phyloP scores from a whole-genome alignment of 2,329 filamentous ascomycete genomes.

The Venturia effusa region DNA sequence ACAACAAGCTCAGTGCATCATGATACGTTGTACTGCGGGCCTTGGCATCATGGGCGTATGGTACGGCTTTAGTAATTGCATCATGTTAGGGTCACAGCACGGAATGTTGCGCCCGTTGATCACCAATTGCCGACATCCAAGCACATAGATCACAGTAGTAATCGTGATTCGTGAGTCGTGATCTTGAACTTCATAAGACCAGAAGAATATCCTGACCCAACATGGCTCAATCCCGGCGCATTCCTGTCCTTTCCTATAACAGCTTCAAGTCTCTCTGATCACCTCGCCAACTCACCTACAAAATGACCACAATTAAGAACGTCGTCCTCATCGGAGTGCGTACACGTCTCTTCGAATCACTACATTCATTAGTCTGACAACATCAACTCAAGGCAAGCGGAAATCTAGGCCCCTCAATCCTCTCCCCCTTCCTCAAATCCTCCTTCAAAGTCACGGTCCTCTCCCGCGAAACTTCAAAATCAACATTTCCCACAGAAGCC shows the following conservation, averaged over 20 bases:
- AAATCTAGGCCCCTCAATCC: conserved; percentile 32
- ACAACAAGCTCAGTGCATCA: no score
- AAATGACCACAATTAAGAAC: conserved; percentile 26
- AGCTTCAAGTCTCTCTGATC: neutral
- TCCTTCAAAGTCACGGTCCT: conserved; percentile 47
- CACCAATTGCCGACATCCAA: neutral
- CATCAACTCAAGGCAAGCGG: conserved; percentile 21
- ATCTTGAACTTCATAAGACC: neutral
- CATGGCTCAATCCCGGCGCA: neutral
- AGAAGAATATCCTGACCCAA: neutral
- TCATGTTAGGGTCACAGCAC: neutral
- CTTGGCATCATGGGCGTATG: neutral
- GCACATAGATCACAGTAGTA: neutral
- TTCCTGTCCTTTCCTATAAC: neutral
- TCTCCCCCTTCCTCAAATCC: conserved; percentile 28
- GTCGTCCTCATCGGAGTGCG: conserved; percentile 30
- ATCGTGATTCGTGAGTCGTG: neutral
- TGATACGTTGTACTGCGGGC: no score
- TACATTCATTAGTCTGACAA: conserved; percentile 12
- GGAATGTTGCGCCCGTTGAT: neutral
- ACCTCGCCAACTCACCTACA: neutral
- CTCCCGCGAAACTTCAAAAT: conserved; percentile 36
- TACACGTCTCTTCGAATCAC: conserved; percentile 18
- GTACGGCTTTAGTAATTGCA: neutral
- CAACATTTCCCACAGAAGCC: conserved; percentile 29